These are phyloP conservation scores for Phylloporus arenicola DNA, from an alignment of 768 basidiomycete species.

Conservation along the genomic window DNA sequence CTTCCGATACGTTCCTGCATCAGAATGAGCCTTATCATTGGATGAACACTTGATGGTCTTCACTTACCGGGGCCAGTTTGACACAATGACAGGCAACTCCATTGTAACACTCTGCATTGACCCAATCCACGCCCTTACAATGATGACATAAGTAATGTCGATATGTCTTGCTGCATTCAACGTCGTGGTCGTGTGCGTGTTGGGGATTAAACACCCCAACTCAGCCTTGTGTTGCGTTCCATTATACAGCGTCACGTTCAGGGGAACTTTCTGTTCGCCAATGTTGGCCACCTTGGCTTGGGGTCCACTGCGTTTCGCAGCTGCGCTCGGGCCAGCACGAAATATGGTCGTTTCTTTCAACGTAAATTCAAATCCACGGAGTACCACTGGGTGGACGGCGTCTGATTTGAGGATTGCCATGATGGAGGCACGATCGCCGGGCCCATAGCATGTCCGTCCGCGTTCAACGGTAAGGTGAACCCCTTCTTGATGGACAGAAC, in stretches of 20 bases:
- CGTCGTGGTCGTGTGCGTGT: constrained; percentile 74
- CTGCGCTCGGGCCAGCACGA: constrained; percentile 51
- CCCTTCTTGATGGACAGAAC: constrained; percentile 60
- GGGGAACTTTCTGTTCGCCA: constrained; percentile 64
- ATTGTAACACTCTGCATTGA: constrained; percentile 58
- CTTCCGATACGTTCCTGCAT: constrained; percentile 61
- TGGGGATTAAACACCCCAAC: constrained; percentile 61
- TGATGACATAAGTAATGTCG: constrained; percentile 76
- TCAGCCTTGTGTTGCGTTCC: constrained; percentile 71
- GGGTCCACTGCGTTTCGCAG: constrained; percentile 52
- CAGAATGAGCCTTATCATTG: neutral
- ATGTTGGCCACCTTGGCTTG: constrained; percentile 50
- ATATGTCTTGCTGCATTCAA: constrained; percentile 79
- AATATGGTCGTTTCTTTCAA: constrained; percentile 76
- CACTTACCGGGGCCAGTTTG: constrained; percentile 79
- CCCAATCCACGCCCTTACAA: constrained; percentile 73
- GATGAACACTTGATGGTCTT: neutral
- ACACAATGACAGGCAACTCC: constrained; percentile 75
- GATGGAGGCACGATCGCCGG: constrained; percentile 74
- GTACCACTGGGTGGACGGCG: constrained; percentile 56
- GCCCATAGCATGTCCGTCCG: constrained; percentile 74
- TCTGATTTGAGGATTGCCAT: constrained; percentile 71
- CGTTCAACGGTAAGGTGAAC: constrained; percentile 75
- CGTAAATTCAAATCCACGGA: constrained; percentile 80
- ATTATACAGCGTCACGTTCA: constrained; percentile 69